These are phyloP conservation scores for Colletotrichum australisinense DNA, from an alignment of 2,329 filamentous ascomycete species.

Conservation along the genomic window DNA sequence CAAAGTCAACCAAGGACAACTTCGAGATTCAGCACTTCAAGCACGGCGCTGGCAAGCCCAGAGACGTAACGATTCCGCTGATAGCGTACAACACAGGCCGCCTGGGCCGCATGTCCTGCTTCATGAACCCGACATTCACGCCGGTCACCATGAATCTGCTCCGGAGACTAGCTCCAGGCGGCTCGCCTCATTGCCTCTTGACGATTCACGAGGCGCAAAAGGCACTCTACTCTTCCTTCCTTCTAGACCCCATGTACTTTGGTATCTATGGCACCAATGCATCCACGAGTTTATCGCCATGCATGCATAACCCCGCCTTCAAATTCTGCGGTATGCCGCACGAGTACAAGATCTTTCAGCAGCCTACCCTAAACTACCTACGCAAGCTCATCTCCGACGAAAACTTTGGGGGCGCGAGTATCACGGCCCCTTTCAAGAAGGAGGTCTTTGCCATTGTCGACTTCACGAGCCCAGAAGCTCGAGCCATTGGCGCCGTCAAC, in stretches of 20 bases:
- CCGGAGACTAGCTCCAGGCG: constrained; percentile 35
- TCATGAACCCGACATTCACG: constrained; percentile 73
- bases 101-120: constrained; percentile 72
- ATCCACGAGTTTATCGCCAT: constrained; percentile 78
- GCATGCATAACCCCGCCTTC: constrained; percentile 81
- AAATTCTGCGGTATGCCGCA: constrained; percentile 76
- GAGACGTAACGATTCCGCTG: constrained; percentile 60
- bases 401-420: constrained; percentile 77
- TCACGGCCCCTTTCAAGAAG: constrained; percentile 80
- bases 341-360: constrained; percentile 71
- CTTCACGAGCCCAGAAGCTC: constrained; percentile 77
- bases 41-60: constrained; percentile 55
- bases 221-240: constrained; percentile 73
- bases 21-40: constrained; percentile 68
- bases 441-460: constrained; percentile 76
- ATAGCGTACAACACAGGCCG: constrained; percentile 74
- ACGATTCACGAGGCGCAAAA: constrained; percentile 73
- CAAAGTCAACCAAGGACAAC: constrained; percentile 68
- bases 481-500: constrained; percentile 81
- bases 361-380: constrained; percentile 70
- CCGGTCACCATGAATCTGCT: constrained; percentile 61
- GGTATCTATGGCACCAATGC: constrained; percentile 79
- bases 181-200: constrained; percentile 44
- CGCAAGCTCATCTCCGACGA: constrained; percentile 71
- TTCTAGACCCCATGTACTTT: constrained; percentile 76